Evolutionary conservation across 176 grass and related monocot species (phyloP), one percentile per base, ranked within the genome.

Genomic region (Puccinellia tenuiflora): DNA sequence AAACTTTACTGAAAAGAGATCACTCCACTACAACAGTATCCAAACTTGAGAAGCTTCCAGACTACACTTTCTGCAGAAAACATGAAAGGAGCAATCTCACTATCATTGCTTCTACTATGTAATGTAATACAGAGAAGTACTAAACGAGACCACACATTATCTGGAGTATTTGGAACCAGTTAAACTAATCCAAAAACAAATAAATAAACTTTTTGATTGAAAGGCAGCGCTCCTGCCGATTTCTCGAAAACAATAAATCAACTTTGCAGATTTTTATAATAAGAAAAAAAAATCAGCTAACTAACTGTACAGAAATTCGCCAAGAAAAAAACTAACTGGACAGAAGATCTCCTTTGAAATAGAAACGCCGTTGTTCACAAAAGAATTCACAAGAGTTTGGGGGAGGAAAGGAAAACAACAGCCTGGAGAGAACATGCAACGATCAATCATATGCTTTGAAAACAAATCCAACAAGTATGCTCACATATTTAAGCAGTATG

Each of bases 61-160:
- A 0, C 16, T 75, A 42, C 22, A 62, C 39, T 52, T 86, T 81
- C 88, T 90, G 85, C 76, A 84, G 15, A 90, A 83, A 34, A 80
- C 76, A 90, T 84, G 60, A 69, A 79, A 75, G 20, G 30, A 68
- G 43, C 24, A 51, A 38, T 52, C 24, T 73, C 73, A 73, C 30
- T 66, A 37, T 14, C 30, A 86, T 52, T 64, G 72, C 34, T 89
- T 55, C 54, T 72, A 17, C 15, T 48, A 48, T 48, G 46, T 48
- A 4, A 48, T n/a, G 67, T 21, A 42, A 54, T 15, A 73, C 34
- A 65, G 16, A 62, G 17, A 73, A 88, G 30, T 39, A 80, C 21
- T 52, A 42, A 38, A 69, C 25, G 25, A 43, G 42, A 80, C 0
- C 18, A 56, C 35, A 81, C 1, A 9, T 66, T 43, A 79, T 35